Evolutionary conservation across 176 grass and related monocot species (phyloP).

Genomic region (Coix lacrymajobi): DNA sequence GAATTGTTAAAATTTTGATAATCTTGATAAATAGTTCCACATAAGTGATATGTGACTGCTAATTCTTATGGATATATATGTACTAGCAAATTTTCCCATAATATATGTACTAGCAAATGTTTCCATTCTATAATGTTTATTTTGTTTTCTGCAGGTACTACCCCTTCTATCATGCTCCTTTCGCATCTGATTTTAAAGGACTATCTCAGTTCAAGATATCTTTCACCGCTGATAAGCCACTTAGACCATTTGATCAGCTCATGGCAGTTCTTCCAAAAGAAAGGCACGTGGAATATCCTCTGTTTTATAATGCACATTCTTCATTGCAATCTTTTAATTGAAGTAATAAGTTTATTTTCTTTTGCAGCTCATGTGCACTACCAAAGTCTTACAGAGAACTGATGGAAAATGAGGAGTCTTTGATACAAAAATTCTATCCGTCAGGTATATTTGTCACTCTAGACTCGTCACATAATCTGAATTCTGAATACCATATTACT

Average conservation of each 20-base stretch:
- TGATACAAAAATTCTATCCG: slow-evolving; percentile 40
- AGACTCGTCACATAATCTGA: not conserved
- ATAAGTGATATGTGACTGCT: not conserved
- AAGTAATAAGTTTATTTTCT: not conserved
- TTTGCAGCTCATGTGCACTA: slow-evolving; percentile 28
- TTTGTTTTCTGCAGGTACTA: slow-evolving; percentile 41
- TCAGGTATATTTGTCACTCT: slow-evolving; percentile 28
- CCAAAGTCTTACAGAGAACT: slow-evolving; percentile 38
- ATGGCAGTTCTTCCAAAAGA: slow-evolving; percentile 50
- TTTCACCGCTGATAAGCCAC: slow-evolving; percentile 34
- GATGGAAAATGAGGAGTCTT: slow-evolving; percentile 34
- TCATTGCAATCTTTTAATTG: not conserved
- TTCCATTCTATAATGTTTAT: not conserved
- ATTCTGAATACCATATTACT: not conserved
- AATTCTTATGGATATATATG: not conserved
- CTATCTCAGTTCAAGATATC: slow-evolving; percentile 39
- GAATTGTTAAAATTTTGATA: not conserved
- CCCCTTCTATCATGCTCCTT: slow-evolving; percentile 55
- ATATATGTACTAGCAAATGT: not conserved
- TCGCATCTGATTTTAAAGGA: slow-evolving; percentile 49
- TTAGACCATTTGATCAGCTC: slow-evolving; percentile 61
- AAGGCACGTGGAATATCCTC: slow-evolving; percentile 10
- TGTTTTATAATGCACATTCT: not conserved
- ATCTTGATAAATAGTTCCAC: not conserved
- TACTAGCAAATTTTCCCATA: too few relatives aligned